Conservation (phyloP, 805 yeast species). For the Lachancea lanzarotensis region DNA sequence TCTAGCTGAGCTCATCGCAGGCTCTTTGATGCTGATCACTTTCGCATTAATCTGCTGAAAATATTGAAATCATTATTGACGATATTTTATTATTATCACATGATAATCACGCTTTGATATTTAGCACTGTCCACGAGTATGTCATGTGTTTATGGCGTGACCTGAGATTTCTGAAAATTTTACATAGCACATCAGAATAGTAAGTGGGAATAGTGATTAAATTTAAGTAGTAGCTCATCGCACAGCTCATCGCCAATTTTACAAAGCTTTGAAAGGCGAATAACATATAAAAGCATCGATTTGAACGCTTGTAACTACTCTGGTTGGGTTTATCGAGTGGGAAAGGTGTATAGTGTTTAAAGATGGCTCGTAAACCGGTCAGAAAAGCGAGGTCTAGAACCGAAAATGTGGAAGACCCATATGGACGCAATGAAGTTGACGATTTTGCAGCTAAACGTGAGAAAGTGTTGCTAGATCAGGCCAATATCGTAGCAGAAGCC, state of each 20-base stretch:
- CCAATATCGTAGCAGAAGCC: constrained; percentile 40
- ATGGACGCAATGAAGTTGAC: constrained; percentile 62
- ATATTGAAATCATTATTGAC: no score
- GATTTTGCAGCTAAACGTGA: constrained; percentile 57
- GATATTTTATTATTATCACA: no score
- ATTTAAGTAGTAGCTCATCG: constrained; percentile 3
- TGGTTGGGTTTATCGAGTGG: not conserved
- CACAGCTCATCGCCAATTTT: constrained; percentile 22
- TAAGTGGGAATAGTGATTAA: not conserved
- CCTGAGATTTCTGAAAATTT: not conserved
- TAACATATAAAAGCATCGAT: not conserved
- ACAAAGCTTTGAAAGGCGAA: constrained; percentile 5
- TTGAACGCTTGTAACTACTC: constrained; percentile 1
- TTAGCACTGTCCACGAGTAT: no score
- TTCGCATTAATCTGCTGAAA: not conserved
- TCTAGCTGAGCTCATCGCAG: not conserved
- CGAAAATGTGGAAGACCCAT: constrained; percentile 26
- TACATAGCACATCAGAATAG: not conserved
- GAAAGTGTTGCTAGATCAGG: constrained; percentile 48
- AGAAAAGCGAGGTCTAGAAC: constrained; percentile 9
- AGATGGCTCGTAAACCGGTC: constrained; percentile 21
- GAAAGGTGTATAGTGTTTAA: constrained; percentile 5
- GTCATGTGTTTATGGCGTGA: no score
- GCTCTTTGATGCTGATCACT: not conserved
- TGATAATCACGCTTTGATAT: no score